Evolutionary conservation across 2,329 filamentous ascomycete species (phyloP).

Genomic region (Clarireedia monteithiana): DNA sequence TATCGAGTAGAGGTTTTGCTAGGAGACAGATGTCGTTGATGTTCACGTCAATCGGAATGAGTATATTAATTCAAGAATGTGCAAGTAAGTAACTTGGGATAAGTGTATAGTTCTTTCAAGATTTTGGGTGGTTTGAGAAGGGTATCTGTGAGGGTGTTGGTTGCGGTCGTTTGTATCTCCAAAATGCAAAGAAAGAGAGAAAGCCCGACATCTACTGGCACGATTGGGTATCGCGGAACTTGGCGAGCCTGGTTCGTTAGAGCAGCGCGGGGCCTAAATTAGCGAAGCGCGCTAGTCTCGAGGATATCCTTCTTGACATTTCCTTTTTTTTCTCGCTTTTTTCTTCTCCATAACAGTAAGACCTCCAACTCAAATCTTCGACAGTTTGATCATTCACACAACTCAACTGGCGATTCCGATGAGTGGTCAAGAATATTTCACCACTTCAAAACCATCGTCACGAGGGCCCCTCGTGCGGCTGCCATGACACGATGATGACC

Average conservation of each 20-base stretch:
- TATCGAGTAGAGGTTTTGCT: too few species aligned
- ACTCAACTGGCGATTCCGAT: constrained; percentile 65
- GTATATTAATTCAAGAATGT: too few species aligned
- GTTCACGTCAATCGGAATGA: too few species aligned
- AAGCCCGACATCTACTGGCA: too few species aligned
- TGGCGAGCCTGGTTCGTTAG: neutral
- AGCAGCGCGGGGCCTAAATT: constrained; percentile 11
- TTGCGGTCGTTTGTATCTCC: too few species aligned
- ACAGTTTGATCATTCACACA: constrained; percentile 43
- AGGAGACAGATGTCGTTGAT: too few species aligned
- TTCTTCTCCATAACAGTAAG: constrained; percentile 40
- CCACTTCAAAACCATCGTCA: constrained; percentile 79
- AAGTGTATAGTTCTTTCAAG: too few species aligned
- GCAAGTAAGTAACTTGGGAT: too few species aligned
- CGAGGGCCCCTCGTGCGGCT: constrained; percentile 54
- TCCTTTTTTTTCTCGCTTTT: constrained; percentile 14
- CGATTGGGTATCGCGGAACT: neutral
- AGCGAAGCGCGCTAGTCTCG: constrained; percentile 7
- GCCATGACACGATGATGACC: constrained; percentile 64
- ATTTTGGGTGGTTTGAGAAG: too few species aligned
- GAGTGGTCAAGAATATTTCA: constrained; percentile 59
- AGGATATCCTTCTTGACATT: constrained; percentile 10
- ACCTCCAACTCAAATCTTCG: constrained; percentile 72
- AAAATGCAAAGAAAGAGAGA: too few species aligned
- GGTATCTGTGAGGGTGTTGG: too few species aligned